phyloP scores from a whole-genome alignment of 1,139 yeast genomes.

The Suhomyces bribrorum region DNA sequence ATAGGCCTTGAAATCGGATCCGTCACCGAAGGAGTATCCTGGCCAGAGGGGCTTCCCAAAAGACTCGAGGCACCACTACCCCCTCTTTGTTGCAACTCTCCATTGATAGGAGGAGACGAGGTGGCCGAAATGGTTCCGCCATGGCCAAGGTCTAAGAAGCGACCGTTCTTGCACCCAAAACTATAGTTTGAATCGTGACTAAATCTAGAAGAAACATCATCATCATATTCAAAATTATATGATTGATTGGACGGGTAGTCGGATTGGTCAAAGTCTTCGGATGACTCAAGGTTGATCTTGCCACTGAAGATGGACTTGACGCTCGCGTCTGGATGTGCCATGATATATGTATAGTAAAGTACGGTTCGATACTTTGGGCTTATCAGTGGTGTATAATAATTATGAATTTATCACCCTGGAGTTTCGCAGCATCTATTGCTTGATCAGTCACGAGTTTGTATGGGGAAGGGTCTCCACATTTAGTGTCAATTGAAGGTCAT shows the following conservation, averaged over 20 bases:
- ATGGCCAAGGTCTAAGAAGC: neutral
- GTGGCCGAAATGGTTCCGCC: neutral
- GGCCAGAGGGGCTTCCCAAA: slow-evolving; percentile 5
- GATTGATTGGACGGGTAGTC: slow-evolving; percentile 6
- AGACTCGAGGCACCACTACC: slow-evolving; percentile 5
- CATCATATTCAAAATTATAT: slow-evolving; percentile 12
- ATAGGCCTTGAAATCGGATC: slow-evolving; percentile 50
- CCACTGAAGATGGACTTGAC: slow-evolving; percentile 44
- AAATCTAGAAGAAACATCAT: slow-evolving; percentile 16
- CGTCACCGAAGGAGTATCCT: slow-evolving; percentile 4
- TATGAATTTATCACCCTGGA: neutral
- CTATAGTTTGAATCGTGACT: slow-evolving; percentile 24
- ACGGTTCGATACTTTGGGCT: neutral
- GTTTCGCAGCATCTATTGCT: neutral
- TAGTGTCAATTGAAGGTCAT: neutral
- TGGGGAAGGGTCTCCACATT: neutral
- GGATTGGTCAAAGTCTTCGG: slow-evolving; percentile 24
- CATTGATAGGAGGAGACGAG: neutral
- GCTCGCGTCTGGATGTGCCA: slow-evolving; percentile 50
- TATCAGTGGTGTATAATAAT: too few species aligned
- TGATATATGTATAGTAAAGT: too few species aligned
- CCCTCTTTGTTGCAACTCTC: neutral
- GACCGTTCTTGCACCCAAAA: slow-evolving; percentile 26
- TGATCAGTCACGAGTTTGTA: neutral
- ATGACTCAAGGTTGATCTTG: slow-evolving; percentile 30